Evolutionary conservation across 768 basidiomycete species (phyloP).

Genomic region (Guyanaporus albipodus): DNA sequence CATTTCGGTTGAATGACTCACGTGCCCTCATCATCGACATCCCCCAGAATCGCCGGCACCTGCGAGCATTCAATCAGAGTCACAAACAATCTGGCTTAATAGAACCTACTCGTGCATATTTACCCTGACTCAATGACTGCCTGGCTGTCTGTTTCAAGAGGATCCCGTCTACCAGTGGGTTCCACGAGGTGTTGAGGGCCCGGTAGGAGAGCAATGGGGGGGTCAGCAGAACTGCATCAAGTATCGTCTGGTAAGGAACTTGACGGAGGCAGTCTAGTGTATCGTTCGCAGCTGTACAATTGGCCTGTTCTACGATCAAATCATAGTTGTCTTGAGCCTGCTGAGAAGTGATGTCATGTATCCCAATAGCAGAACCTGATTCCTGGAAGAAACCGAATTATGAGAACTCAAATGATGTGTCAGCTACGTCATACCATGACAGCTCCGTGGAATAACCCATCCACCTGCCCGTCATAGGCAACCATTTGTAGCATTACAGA

Average conservation of each 20-base stretch:
- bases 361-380: constrained; percentile 10
- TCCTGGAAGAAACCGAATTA: background rate
- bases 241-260: constrained; percentile 11
- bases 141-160: background rate
- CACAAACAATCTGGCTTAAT: background rate
- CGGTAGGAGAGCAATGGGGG: constrained; percentile 10
- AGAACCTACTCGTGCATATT: constrained; percentile 26
- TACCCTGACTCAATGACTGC: constrained; percentile 22
- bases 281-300: constrained; percentile 9
- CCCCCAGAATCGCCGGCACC: constrained; percentile 1
- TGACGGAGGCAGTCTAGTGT: constrained; percentile 17
- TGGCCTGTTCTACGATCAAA: constrained; percentile 9
- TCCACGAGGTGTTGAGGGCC: constrained; percentile 10
- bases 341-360: constrained; percentile 1
- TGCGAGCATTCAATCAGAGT: background rate
- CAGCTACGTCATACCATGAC: constrained; percentile 12
- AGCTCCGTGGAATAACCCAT: constrained; percentile 18
- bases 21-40: constrained; percentile 3
- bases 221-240: constrained; percentile 9
- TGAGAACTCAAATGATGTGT: background rate
- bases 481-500: constrained; percentile 4
- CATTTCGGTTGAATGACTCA: background rate
- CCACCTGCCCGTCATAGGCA: constrained; percentile 2
- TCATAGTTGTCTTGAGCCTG: constrained; percentile 14
- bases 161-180: constrained; percentile 5